Evolutionary conservation across 2,329 filamentous ascomycete species (phyloP), one percentile per base, ranked within the genome.

Genomic region (Aspergillus amoenus): DNA sequence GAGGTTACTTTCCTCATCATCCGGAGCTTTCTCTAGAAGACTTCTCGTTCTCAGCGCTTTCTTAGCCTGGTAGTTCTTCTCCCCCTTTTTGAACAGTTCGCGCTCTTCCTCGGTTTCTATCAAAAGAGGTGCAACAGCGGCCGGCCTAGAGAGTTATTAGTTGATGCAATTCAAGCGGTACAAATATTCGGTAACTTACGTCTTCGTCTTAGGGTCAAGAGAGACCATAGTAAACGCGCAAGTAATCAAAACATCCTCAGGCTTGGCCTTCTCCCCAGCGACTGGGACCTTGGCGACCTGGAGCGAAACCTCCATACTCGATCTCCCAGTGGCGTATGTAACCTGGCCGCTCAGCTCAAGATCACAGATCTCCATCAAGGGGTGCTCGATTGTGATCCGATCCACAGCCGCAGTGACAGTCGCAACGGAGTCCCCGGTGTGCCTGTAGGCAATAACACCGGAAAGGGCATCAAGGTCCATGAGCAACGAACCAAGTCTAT

Each of bases 401-500:
- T 88, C 85, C 56, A 84, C 85, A 18, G 84, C 84, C 15, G 85
- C 85, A 3, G 85, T 88, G 34, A 88, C 85, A 2, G 84, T 87
- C 2, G 82, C 84, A 1, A 87, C 84, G 43, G 77, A 75, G 52
- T 88, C 85, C 17, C 86, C 86, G 0, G 86, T 87, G 64, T 89
- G 86, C 61, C 88, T 89, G 73, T 91, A 88, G 17, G 89, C 88
- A 55, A 93, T 84, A 46, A 92, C 84, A 9, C 90, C 89, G 1
- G 88, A 88, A 7, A 93, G 75, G 0, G 89, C 89, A 73, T 93
- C 89, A 2, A 93, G 81, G 61, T 93, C 89, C 88, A 92, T 92
- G 60, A 93, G 84, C 15, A 93, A 77, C 0, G 88, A 86, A 0
- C 89, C 89, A 7, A 92, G 79, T 52, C 79, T 86, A 6, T 48